Conservation (phyloP, 208 protist genomes). For the Wallacemonas sp. region DNA sequence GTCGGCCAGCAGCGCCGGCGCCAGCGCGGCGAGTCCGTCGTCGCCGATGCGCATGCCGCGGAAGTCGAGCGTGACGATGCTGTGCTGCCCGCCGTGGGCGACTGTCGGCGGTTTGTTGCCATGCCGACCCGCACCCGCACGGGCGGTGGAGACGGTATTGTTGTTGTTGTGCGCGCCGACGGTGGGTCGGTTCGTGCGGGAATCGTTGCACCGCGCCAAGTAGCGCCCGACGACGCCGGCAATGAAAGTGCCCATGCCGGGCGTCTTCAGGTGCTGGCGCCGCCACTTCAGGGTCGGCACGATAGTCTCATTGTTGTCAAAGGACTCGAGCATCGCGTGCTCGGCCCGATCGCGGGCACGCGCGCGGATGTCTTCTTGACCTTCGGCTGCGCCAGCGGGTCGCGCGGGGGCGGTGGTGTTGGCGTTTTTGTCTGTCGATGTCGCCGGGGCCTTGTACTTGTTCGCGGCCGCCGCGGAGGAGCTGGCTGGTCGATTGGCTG, state of each 20-base stretch:
- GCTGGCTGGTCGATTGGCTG: not conserved
- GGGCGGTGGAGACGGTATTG: not conserved
- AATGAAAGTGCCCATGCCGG: conserved; percentile 35
- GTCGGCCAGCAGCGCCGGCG: conserved; percentile 38
- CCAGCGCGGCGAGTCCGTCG: conserved; percentile 53
- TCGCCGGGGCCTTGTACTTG: conserved; percentile 6
- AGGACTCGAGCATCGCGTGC: conserved; percentile 44
- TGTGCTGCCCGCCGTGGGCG: conserved; percentile 17
- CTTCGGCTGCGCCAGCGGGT: conserved; percentile 13
- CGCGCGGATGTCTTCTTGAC: conserved; percentile 34
- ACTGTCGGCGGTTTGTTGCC: not conserved
- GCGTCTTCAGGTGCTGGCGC: conserved; percentile 45
- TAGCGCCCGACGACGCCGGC: conserved; percentile 18
- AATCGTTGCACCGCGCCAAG: not conserved
- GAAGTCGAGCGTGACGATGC: conserved; percentile 60
- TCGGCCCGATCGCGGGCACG: conserved; percentile 34
- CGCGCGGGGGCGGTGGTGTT: not conserved
- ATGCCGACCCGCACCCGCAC: conserved; percentile 10
- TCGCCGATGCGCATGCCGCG: conserved; percentile 55
- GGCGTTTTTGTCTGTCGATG: not conserved
- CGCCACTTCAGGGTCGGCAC: conserved; percentile 59
- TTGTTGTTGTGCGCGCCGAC: not conserved
- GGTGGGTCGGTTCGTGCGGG: not conserved
- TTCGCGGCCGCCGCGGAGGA: not conserved
- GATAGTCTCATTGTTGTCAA: conserved; percentile 28